Conservation (phyloP, 306 rosid species). For the Luffa aegyptiaca region DNA sequence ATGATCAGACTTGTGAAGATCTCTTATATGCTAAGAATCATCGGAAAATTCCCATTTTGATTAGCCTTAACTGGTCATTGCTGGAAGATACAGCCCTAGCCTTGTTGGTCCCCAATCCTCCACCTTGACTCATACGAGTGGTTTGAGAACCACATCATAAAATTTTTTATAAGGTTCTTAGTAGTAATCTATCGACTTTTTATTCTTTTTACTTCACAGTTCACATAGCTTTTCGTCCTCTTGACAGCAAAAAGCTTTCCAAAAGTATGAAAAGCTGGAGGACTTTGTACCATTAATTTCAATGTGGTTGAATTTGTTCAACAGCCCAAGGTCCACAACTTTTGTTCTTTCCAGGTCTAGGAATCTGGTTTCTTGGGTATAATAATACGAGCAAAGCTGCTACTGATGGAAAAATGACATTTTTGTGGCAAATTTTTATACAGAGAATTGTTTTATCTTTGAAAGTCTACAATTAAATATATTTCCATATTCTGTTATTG, state of each 20-base stretch:
- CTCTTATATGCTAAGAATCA: not conserved
- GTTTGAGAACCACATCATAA: not conserved
- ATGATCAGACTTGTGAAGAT: not conserved
- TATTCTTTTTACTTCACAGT: not conserved
- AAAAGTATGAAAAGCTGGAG: not conserved
- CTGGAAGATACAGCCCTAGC: not conserved
- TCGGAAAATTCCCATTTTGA: not conserved
- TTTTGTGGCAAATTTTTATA: not conserved
- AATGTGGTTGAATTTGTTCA: not conserved
- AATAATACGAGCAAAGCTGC: not conserved
- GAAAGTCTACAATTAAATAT: not conserved
- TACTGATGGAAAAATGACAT: not conserved
- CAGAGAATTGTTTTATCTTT: not conserved
- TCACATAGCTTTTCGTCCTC: not conserved
- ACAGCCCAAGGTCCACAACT: not conserved
- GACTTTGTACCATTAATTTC: not conserved
- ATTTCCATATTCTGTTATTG: not conserved
- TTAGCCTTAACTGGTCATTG: not conserved
- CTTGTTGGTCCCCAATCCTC: not conserved
- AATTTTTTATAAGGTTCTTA: not conserved
- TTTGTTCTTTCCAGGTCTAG: not conserved
- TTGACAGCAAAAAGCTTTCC: not conserved
- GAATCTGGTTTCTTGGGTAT: not conserved
- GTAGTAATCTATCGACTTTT: not conserved
- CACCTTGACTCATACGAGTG: not conserved